These are phyloP conservation scores for Grigorovia humatica DNA, from an alignment of 805 yeast genomes.

Conservation along the genomic window DNA sequence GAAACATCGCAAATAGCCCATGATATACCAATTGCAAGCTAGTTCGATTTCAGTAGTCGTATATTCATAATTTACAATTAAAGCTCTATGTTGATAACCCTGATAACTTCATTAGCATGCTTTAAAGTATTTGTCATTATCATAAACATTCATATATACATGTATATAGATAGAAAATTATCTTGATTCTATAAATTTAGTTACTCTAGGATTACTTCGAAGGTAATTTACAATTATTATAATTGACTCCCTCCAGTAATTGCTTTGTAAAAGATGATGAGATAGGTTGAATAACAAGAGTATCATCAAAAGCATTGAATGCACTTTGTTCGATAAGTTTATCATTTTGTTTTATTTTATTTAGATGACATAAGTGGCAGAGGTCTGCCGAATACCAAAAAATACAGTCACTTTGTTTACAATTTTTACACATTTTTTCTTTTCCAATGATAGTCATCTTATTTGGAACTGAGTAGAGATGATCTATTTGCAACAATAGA, in stretches of 20 bases:
- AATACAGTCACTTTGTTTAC: slow-evolving; percentile 8
- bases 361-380: slow-evolving; percentile 16
- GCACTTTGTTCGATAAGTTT: background rate
- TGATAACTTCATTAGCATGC: background rate
- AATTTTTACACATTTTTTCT: slow-evolving; percentile 9
- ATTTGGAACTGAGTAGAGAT: background rate
- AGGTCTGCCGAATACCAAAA: slow-evolving; percentile 14
- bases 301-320: background rate
- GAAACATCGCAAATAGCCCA: slow-evolving; percentile 8
- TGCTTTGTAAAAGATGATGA: background rate
- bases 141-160: background rate
- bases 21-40: background rate
- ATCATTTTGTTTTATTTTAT: background rate
- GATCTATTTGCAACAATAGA: background rate
- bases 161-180: background rate
- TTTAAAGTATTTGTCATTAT: background rate
- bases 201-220: background rate
- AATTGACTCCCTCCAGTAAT: background rate
- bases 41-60: background rate
- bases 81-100: background rate
- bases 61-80: too few species aligned
- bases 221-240: background rate
- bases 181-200: background rate
- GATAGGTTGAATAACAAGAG: background rate
- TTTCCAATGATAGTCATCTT: background rate